Evolutionary conservation across 176 grass and related monocot species (phyloP), one percentile per base, ranked within the genome.

Genomic region (Juncus effusus): DNA sequence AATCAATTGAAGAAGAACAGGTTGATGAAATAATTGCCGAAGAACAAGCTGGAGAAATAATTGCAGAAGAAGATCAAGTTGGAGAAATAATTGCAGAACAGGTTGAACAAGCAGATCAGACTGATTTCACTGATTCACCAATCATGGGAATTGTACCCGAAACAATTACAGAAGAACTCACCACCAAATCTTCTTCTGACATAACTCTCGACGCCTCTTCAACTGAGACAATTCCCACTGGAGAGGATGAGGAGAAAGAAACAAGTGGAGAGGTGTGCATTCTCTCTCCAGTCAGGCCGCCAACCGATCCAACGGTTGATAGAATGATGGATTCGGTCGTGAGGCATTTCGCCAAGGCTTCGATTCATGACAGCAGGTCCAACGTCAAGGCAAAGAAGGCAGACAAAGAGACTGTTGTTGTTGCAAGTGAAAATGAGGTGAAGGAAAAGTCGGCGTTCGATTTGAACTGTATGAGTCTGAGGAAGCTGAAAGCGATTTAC

Each of bases 401-500:
- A 14, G 78, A 86, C 10, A 72, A 78, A 42, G 65, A 79, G 67
- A 42, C 40, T 6, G 11, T 40, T 14, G 50, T 36, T 9, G 73
- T 69, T 54, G 42, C 56, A 1, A 63, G 68, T 49, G 39, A 54
- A 49, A 67, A 47, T 3, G 60, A 11, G 38, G 8, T 42, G 19
- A 68, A 19, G 63, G 58, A 67, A 6, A 39, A 58, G 5, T 64
- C 64, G 12, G 49, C 11, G 36, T 36, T 62, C 60, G 62, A 73
- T 61, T 42, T 57, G 59, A 0, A 14, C 0, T 11, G 2, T 15
- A 75, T 62, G 82, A 95, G 85, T 74, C 15, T 89, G n/a, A 86
- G 85, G 61, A 81, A 84, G 82, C 85, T 95, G 38, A 78, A 50
- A 51, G 36, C 49, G 10, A 28, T 61, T 67, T 76, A 58, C 16